Conservation (phyloP, 2,329 filamentous ascomycete genomes). For the Sphaceloma murrayae region DNA sequence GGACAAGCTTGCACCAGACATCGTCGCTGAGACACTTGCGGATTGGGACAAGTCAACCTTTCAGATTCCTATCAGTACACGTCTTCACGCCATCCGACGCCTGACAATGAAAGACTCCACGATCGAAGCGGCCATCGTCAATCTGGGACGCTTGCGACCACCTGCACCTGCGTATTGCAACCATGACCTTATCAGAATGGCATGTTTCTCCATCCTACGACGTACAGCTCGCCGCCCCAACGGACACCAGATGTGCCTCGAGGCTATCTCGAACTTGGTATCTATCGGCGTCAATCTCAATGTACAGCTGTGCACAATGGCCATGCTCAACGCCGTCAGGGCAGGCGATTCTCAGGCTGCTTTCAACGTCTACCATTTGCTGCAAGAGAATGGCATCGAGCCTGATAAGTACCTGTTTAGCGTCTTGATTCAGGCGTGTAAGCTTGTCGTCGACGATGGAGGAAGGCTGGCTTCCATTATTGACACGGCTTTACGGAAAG, state of each 20-base stretch:
- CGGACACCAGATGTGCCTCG: slow-evolving; percentile 40
- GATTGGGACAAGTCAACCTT: neutral
- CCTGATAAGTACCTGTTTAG: slow-evolving; percentile 60
- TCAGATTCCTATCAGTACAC: neutral
- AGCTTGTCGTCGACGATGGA: slow-evolving; percentile 44
- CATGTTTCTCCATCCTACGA: slow-evolving; percentile 52
- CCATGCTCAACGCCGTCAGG: slow-evolving; percentile 62
- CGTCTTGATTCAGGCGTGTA: slow-evolving; percentile 62
- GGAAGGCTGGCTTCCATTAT: slow-evolving; percentile 48
- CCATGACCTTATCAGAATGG: slow-evolving; percentile 36
- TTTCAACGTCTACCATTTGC: slow-evolving; percentile 54
- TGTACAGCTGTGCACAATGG: slow-evolving; percentile 52
- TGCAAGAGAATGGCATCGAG: slow-evolving; percentile 49
- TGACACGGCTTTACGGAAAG: slow-evolving; percentile 40
- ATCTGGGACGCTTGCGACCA: neutral
- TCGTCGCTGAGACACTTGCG: neutral
- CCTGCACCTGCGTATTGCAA: slow-evolving; percentile 22
- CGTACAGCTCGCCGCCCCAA: slow-evolving; percentile 31
- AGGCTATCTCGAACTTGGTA: slow-evolving; percentile 47
- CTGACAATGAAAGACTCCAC: neutral
- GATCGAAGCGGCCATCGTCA: neutral
- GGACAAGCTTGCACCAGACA: neutral
- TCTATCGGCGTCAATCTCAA: slow-evolving; percentile 55
- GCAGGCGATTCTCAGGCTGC: slow-evolving; percentile 54
- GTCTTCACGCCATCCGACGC: slow-evolving; percentile 2